Evolutionary conservation across 2,329 filamentous ascomycete species (phyloP), one percentile per base, ranked within the genome.

Genomic region (Colletotrichum falcatum): DNA sequence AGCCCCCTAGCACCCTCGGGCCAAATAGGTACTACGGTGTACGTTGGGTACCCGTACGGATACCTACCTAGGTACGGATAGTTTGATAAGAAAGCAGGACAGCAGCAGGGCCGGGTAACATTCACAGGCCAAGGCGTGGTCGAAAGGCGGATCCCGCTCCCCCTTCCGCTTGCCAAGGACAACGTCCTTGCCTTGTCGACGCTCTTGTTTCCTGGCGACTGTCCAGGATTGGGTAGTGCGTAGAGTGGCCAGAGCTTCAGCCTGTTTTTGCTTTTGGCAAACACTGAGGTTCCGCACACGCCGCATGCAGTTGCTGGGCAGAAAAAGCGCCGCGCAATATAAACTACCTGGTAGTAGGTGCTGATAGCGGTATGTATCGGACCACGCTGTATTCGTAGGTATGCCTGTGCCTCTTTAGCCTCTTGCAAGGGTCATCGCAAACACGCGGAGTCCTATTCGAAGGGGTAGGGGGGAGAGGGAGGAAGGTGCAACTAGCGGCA

Each of bases 181-280:
- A 49, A 33, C 39, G 30, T 4, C 3, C 37, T 42, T 35, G n/a
- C 56, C 26, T 46, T 30, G 28, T 60, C 58, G 46, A 28, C 42
- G 42, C 42, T 49, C 12, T 48, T 14, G 42, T 61, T 49, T 49
- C 42, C 58, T 26, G 58, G 42, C 42, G 5, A 33, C 12, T 33
- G 20, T 60, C 28, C 20, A 20, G 56, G 39, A 16, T 60, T 12
- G 42, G 42, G 20, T 48, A 30, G 39, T n/a, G 42, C 58, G 58
- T 33, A 14, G 7, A 30, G 58, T 48, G 58, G 42, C 42, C 58
- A 48, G 58, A 60, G 58, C 58, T 60, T 44, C 58, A 18, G 26
- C 44, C 30, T 35, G 58, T 55, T 37, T 35, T 49, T 35, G 30
- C 16, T 35, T 60, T 49, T 33, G 58, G 58, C n/a, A 61, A 60